Percentiles rank a stretch among this genome's conserved stretches.
These are phyloP conservation scores for Blastobotrys serpentis DNA, from an alignment of 1,139 yeast genomes.

Conservation along the genomic window DNA sequence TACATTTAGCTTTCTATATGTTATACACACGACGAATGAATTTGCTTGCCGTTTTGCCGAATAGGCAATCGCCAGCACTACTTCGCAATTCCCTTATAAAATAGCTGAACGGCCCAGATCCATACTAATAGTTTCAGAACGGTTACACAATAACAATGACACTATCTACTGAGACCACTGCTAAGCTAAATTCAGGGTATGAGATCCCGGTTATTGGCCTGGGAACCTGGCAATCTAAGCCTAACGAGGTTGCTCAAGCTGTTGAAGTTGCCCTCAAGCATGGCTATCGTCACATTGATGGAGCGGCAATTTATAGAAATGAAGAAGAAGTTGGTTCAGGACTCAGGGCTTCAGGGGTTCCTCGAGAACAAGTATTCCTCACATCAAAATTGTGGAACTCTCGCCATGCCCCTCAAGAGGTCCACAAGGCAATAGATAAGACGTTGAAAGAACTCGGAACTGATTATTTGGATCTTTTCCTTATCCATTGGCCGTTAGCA, in stretches of 20 bases:
- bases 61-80: too few relatives aligned
- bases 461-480: constrained; percentile 70
- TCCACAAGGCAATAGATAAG: constrained; percentile 53
- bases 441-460: constrained; percentile 61
- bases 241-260: constrained; percentile 34
- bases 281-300: constrained; percentile 66
- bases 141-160: constrained; percentile 4
- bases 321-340: constrained; percentile 56
- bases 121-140: not conserved
- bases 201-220: constrained; percentile 49
- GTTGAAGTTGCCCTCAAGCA: constrained; percentile 48
- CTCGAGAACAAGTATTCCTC: constrained; percentile 66
- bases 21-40: too few relatives aligned
- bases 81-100: too few relatives aligned
- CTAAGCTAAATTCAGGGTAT: constrained; percentile 36
- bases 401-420: constrained; percentile 58
- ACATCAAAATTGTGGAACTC: constrained; percentile 83
- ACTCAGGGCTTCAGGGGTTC: constrained; percentile 29
- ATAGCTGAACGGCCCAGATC: too few relatives aligned
- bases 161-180: constrained; percentile 14
- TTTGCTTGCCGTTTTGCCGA: too few relatives aligned
- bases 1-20: too few relatives aligned
- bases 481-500: constrained; percentile 62
- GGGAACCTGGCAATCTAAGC: constrained; percentile 63
- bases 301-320: constrained; percentile 59